These are phyloP conservation scores for Lecanicillium sp. DNA, from an alignment of 2,329 filamentous ascomycete species.

Conservation along the genomic window DNA sequence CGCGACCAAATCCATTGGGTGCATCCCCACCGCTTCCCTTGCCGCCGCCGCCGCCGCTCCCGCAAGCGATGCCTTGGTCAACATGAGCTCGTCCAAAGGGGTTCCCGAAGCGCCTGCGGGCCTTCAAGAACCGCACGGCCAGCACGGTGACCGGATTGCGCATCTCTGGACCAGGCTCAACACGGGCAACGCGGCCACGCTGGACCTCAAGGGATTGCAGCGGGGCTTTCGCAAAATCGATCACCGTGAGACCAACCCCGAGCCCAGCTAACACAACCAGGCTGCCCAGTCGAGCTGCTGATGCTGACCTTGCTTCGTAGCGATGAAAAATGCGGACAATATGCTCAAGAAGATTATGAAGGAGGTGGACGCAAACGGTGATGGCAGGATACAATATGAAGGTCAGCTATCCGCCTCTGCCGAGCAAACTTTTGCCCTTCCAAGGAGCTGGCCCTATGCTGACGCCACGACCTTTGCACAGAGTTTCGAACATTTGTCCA, in stretches of 20 bases:
- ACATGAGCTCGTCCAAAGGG: conserved; percentile 37
- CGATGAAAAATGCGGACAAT: conserved; percentile 82
- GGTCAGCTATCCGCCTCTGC: conserved; percentile 45
- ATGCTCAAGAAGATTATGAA: conserved; percentile 75
- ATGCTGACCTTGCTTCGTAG: conserved; percentile 28
- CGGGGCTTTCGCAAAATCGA: conserved; percentile 82
- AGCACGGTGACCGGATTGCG: conserved; percentile 74
- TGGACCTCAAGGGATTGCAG: conserved; percentile 79
- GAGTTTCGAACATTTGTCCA: conserved; percentile 89
- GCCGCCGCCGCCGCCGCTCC: conserved; percentile 5
- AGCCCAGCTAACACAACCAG: too few relatives aligned
- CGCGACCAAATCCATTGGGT: conserved; percentile 1
- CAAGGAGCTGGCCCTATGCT: not conserved
- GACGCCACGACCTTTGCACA: conserved; percentile 24
- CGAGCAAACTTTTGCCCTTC: too few relatives aligned
- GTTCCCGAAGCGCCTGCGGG: conserved; percentile 50
- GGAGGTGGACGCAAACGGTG: conserved; percentile 76
- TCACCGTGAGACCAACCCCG: conserved; percentile 57
- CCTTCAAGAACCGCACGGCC: conserved; percentile 68
- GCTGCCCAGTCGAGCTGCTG: too few relatives aligned
- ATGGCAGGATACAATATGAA: conserved; percentile 86
- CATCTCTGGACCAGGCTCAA: conserved; percentile 80
- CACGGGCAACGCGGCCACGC: conserved; percentile 64
- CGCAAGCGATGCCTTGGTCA: conserved; percentile 26
- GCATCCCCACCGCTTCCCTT: conserved; percentile 6